These are phyloP conservation scores for Raphanus sativus DNA, from an alignment of 345 rosid genomes.

Conservation along the genomic window DNA sequence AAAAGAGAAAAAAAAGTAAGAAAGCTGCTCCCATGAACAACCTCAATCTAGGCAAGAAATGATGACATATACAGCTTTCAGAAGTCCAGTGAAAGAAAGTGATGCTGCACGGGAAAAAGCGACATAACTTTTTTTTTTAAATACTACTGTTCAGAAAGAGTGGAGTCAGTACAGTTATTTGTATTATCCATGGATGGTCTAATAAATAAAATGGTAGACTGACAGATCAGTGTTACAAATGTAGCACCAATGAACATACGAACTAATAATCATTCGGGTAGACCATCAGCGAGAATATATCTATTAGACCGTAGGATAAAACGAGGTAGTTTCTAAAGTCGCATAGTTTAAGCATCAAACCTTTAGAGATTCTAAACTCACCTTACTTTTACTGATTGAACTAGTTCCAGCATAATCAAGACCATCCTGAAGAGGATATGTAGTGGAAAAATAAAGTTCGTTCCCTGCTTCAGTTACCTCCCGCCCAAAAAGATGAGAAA, in stretches of 20 bases:
- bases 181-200: slow-evolving; percentile 24
- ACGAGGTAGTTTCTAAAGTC: slow-evolving; percentile 19
- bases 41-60: slow-evolving; percentile 12
- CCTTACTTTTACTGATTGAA: slow-evolving; percentile 76
- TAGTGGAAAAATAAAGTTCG: slow-evolving; percentile 41
- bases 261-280: neutral
- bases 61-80: neutral
- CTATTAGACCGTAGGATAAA: neutral
- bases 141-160: slow-evolving; percentile 13
- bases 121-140: neutral
- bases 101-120: neutral
- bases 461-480: slow-evolving; percentile 46
- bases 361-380: slow-evolving; percentile 33
- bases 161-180: slow-evolving; percentile 12
- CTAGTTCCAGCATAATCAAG: slow-evolving; percentile 55
- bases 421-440: slow-evolving; percentile 46
- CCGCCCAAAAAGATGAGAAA: slow-evolving; percentile 79
- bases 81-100: slow-evolving; percentile 3
- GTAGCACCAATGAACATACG: slow-evolving; percentile 4
- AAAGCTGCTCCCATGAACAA: slow-evolving; percentile 17
- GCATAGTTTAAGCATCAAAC: slow-evolving; percentile 40
- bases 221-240: slow-evolving; percentile 12
- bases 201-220: neutral
- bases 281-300: neutral
- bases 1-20: slow-evolving; percentile 23